These are phyloP conservation scores for Rasamsonia emersonii DNA, from an alignment of 2,329 filamentous ascomycete genomes.

Conservation along the genomic window DNA sequence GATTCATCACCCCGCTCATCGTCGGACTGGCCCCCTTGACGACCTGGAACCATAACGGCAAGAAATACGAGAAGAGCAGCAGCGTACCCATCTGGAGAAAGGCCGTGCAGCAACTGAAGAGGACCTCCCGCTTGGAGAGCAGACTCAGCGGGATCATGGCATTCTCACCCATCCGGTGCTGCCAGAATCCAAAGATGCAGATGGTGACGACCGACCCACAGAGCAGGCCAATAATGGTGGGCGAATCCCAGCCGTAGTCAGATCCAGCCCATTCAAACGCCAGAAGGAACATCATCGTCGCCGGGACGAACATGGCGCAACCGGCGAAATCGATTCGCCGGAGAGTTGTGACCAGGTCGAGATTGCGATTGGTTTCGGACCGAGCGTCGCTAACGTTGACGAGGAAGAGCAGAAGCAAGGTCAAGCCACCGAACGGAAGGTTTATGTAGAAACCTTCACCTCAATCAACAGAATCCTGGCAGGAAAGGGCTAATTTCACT, in stretches of 20 bases:
- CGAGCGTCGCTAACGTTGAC: constrained; percentile 5
- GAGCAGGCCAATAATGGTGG: constrained; percentile 10
- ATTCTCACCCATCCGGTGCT: constrained; percentile 14
- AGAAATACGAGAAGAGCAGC: constrained; percentile 12
- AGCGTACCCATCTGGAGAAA: constrained; percentile 20
- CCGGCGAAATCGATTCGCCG: constrained; percentile 8
- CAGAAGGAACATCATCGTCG: constrained; percentile 11
- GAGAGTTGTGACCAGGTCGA: constrained; percentile 3
- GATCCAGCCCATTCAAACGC: constrained; percentile 11
- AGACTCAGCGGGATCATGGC: constrained; percentile 29
- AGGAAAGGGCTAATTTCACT: neutral
- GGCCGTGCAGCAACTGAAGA: constrained; percentile 7
- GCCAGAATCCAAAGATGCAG: constrained; percentile 13
- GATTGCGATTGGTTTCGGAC: constrained; percentile 2
- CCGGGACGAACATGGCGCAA: constrained; percentile 7
- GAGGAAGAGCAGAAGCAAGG: constrained; percentile 8
- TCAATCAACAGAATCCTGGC: neutral
- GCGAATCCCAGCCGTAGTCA: constrained; percentile 9
- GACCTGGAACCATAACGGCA: constrained; percentile 27
- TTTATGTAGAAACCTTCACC: constrained; percentile 20
- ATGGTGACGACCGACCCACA: constrained; percentile 12
- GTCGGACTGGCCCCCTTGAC: constrained; percentile 22
- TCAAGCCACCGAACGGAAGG: constrained; percentile 9
- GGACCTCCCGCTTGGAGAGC: constrained; percentile 26
- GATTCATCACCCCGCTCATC: constrained; percentile 30